Evolutionary conservation across 805 yeast genomes (phyloP), one percentile per base, ranked within the genome.

Genomic region (Wickerhamiella azymoides): DNA sequence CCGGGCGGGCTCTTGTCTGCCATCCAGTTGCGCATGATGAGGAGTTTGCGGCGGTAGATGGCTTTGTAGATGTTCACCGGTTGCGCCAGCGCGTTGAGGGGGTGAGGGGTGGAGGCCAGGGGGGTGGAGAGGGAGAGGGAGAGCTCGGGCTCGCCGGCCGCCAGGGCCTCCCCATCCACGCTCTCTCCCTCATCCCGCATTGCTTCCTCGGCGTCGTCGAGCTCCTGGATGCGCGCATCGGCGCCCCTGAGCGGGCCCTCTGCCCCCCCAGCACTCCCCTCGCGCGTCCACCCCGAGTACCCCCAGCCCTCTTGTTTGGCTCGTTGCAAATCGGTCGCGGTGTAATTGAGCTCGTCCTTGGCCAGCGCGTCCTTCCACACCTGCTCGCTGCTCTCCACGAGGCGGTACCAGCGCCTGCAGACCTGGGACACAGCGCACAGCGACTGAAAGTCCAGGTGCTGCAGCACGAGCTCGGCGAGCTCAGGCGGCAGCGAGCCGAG

Each of bases 11-110:
- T 71, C 7, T 21, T 21, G 6, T 21, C 24, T 4, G 24, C 24
- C 73, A 77, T 80, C 97, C 98, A 92, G 59, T 92, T 76, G 46
- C 68, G 65, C 36, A 76, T 68, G 33, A 82, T 75, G 9, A 73
- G 60, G 24, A 64, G 58, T 38, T 82, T 69, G 53, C 81, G 73
- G 47, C 79, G 73, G 63, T 79, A 83, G 49, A 78, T 67, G 32
- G 72, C 66, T 61, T 73, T 77, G 54, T 71, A 74, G 26, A 61
- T 51, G 60, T 68, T 65, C 13, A 61, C 55, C 7, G 52, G 55
- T 27, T 41, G 27, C 17, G 48, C 56, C 30, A 57, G 51, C 56
- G 56, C 50, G 46, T 48, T 56, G 30, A 16, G 24, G 10, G 50
- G 49, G 18, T 3, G 30, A 19, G 39, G 33, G 40, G 33, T 10